Evolutionary conservation across 345 rosid genomes (phyloP).

Genomic region (Pistacia atlantica): DNA sequence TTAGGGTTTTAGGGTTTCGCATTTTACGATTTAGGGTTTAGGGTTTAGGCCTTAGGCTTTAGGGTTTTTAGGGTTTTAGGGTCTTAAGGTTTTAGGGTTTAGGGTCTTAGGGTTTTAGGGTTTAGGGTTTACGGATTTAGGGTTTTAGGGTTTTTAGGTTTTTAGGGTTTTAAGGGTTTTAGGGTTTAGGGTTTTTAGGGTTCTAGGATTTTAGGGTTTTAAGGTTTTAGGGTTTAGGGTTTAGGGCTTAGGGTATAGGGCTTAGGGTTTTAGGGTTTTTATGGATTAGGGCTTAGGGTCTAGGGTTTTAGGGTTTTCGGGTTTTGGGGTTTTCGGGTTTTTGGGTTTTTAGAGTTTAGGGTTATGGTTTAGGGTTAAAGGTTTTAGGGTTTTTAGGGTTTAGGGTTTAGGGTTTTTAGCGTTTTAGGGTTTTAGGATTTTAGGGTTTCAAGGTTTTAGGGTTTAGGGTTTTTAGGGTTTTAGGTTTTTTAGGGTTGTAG

Average conservation of each 20-base stretch:
- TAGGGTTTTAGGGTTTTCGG: too few relatives aligned
- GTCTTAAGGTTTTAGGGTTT: constrained; percentile 22
- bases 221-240: constrained; percentile 12
- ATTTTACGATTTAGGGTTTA: constrained; percentile 30
- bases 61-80: constrained; percentile 24
- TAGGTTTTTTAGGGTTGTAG: too few relatives aligned
- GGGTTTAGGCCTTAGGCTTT: constrained; percentile 26
- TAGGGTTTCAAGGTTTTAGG: neutral
- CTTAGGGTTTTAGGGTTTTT: too few relatives aligned
- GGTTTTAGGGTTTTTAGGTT: constrained; percentile 8
- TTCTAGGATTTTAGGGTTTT: constrained; percentile 11
- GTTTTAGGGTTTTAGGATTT: constrained; percentile 5
- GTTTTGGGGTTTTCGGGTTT: too few relatives aligned
- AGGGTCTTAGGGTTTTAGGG: constrained; percentile 13
- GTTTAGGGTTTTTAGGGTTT: constrained; percentile 8
- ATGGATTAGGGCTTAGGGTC: constrained; percentile 11
- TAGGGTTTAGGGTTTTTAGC: too few relatives aligned
- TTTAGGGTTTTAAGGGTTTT: too few relatives aligned
- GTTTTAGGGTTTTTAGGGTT: too few relatives aligned
- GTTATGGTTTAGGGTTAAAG: too few relatives aligned
- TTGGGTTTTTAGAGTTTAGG: too few relatives aligned
- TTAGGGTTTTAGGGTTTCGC: constrained; percentile 26
- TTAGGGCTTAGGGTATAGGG: neutral
- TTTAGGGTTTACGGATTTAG: constrained; percentile 18
- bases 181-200: constrained; percentile 27